These are phyloP conservation scores for Cyclanthera cordifolia DNA, from an alignment of 306 rosid species.

Conservation along the genomic window DNA sequence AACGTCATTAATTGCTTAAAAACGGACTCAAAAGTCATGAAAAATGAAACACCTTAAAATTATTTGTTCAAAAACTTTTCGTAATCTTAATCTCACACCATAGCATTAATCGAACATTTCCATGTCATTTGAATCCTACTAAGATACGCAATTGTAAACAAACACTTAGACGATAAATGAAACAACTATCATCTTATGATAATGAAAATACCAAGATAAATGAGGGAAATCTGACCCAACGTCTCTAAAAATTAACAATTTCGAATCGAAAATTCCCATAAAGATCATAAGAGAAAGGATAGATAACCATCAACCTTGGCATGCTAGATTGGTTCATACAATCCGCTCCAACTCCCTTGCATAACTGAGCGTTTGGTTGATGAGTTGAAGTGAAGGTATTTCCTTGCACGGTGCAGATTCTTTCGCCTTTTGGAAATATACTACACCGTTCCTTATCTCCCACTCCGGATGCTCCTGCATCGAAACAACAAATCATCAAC, in stretches of 20 bases:
- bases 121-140: background rate
- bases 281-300: background rate
- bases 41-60: too few species aligned
- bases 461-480: constrained; percentile 89
- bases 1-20: too few species aligned
- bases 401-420: constrained; percentile 95
- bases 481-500: too few species aligned
- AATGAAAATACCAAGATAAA: background rate
- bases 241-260: background rate
- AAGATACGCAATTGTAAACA: background rate
- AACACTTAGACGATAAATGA: background rate
- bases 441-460: constrained; percentile 56
- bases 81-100: background rate
- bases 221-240: background rate
- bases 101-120: background rate
- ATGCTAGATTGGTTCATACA: constrained; percentile 33
- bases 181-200: background rate
- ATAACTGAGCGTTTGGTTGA: constrained; percentile 95
- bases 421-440: constrained; percentile 72
- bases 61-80: background rate
- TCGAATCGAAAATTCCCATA: background rate
- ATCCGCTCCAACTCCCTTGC: constrained; percentile 99
- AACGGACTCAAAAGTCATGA: too few species aligned
- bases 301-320: background rate
- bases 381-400: constrained; percentile 88